These are phyloP conservation scores for Tetragonia tetragonoides DNA, from an alignment of 148 eudicot species.

Conservation along the genomic window DNA sequence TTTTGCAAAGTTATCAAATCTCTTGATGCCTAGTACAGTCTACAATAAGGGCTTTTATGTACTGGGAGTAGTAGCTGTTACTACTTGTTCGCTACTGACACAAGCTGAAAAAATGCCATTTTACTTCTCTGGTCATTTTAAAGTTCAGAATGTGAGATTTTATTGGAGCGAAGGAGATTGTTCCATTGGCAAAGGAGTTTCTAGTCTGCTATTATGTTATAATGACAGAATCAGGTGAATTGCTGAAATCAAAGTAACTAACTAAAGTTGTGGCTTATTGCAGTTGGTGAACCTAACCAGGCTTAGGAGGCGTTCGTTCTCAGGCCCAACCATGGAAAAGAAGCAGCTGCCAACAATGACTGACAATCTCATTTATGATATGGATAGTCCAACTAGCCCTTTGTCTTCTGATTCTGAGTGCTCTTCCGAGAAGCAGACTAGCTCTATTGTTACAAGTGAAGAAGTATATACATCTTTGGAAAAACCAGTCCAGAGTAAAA, in stretches of 20 bases:
- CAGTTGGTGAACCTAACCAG: slow-evolving; percentile 75
- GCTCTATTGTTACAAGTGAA: slow-evolving; percentile 13
- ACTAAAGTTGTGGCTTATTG: not conserved
- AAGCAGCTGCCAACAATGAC: slow-evolving; percentile 51
- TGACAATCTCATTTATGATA: slow-evolving; percentile 70
- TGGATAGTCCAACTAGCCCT: slow-evolving; percentile 76
- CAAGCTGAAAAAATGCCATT: not conserved
- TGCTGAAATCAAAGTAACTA: not conserved
- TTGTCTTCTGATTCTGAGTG: slow-evolving; percentile 78
- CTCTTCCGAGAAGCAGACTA: slow-evolving; percentile 27
- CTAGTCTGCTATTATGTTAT: no score
- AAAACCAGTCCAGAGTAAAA: slow-evolving; percentile 12
- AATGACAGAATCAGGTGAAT: not conserved
- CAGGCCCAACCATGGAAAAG: slow-evolving; percentile 38
- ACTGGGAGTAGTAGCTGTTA: not conserved
- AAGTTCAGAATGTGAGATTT: no score
- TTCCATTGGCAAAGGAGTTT: no score
- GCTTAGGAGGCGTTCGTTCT: slow-evolving; percentile 49
- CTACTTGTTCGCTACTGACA: not conserved
- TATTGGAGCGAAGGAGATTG: no score
- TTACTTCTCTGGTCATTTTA: not conserved
- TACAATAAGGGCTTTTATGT: not conserved
- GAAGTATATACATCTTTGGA: slow-evolving; percentile 11
- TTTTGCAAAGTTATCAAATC: not conserved
- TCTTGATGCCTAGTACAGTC: not conserved